Evolutionary conservation across 768 basidiomycete species (phyloP), one percentile per base, ranked within the genome.

Genomic region (Rhizopogon rudus): DNA sequence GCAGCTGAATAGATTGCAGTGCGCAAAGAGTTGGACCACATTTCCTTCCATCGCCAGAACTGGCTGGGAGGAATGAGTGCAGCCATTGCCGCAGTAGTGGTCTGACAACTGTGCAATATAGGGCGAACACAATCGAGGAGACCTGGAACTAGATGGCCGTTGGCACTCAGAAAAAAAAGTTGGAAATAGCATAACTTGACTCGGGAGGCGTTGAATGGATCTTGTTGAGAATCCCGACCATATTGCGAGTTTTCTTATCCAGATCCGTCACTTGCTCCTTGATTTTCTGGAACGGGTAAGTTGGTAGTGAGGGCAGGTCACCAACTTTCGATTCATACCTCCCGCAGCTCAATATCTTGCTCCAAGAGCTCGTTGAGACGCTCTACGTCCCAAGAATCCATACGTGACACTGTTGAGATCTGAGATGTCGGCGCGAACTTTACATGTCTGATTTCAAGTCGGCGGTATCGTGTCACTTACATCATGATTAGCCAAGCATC

Each of bases 11-110:
- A 92, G 1, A 91, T 76, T 10, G 81, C 81, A 16, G 78, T 79
- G 54, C 89, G 77, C 39, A 91, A 66, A 3, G 87, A 84, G 62
- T 81, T 82, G 1, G 80, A 77, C 89, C 89, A 91, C 82, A 88
- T 82, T 25, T 91, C 88, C 66, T 87, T 90, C 87, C 87, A 92
- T 54, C 82, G 77, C 90, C 90, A 92, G 57, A 88, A 83, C 59
- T 91, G 87, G 60, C 87, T 82, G 31, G 74, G 75, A 29, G 90
- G 90, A 25, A 90, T 74, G 33, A 84, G 74, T 5, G 63, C 69
- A 6, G 82, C 83, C n/a, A 93, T 70, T 1, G 75, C 73, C 22
- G 73, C 71, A 9, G 67, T 77, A 7, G 74, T 77, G 17, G 77
- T 79, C 54, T 72, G 73, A 60, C 84, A 91, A 59, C 78, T 79